Conservation (phyloP, 2,329 filamentous ascomycete genomes). For the Aschersonia sp. region DNA sequence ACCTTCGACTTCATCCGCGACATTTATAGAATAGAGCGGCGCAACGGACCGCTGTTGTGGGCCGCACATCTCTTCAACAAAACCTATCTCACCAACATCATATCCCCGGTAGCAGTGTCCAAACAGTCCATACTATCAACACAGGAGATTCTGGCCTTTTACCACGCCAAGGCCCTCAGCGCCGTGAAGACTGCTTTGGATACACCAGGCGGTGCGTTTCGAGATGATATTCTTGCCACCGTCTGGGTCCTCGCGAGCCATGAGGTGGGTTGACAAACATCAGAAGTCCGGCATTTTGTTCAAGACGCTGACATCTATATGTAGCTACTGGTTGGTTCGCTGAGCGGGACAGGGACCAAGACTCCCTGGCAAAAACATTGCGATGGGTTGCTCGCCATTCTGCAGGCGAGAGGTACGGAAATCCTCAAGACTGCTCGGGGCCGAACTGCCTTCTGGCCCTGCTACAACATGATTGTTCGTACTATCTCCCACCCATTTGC, state of each 20-base stretch:
- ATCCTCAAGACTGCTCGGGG: slow-evolving; percentile 10
- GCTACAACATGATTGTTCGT: slow-evolving; percentile 23
- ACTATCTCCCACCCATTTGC: background rate
- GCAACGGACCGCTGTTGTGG: slow-evolving; percentile 21
- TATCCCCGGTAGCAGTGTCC: slow-evolving; percentile 15
- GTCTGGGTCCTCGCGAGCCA: slow-evolving; percentile 26
- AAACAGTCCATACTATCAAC: slow-evolving; percentile 11
- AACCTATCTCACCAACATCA: slow-evolving; percentile 23
- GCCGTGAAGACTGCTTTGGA: slow-evolving; percentile 22
- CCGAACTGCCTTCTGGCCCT: slow-evolving; percentile 21
- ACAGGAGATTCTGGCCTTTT: slow-evolving; percentile 17
- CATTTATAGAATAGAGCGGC: slow-evolving; percentile 11
- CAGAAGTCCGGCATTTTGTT: too few species aligned
- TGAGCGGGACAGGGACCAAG: slow-evolving; percentile 10
- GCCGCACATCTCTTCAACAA: slow-evolving; percentile 24
- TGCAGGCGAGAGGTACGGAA: slow-evolving; percentile 17
- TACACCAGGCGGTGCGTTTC: slow-evolving; percentile 11
- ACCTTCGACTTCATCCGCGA: slow-evolving; percentile 18
- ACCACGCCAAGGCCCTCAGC: slow-evolving; percentile 21
- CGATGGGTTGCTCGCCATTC: slow-evolving; percentile 19
- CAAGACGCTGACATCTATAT: too few species aligned
- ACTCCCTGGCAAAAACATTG: slow-evolving; percentile 24
- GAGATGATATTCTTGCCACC: slow-evolving; percentile 22
- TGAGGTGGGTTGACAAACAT: slow-evolving; percentile 12
- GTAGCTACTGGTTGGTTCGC: slow-evolving; percentile 22